Base-by-base conservation (phyloP, 2,329 filamentous ascomycete genomes). In the Alternaria burnsii region DNA sequence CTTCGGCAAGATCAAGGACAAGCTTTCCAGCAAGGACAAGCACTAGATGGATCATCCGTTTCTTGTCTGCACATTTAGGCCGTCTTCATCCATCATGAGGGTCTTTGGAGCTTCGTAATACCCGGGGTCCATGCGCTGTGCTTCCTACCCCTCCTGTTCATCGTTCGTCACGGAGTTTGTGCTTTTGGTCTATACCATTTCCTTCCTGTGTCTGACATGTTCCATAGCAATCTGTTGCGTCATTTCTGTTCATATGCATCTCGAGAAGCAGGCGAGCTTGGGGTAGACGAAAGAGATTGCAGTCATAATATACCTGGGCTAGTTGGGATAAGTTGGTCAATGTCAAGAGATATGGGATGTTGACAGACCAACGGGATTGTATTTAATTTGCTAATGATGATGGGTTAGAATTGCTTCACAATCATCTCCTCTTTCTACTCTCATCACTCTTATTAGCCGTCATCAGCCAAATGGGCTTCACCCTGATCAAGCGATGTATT, bases 1-100 rank as follows among this genome's bases (percentile, higher is more conserved):
- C 70, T 83, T 84, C 61, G 79, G 79, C 66, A 82, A 80, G 75
- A 64, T 84, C 62, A 83, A 83, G 79, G 81, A 83, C 58, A 83
- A 82, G 78, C 73, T 84, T 52, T 68, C 67, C 22, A 67, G 64
- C 67, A 75, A 75, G 57, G 60, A 70, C 64, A 74, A 75, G 59
- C 55, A 70, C 58, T 73, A 72, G 66, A 60, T 52, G 61, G 52
- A 44, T 28, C 22, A 22, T 36, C 32, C 38, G 56, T 51, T 47
- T 46, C 44, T 55, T 52, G 38, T 61, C 60, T 47, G 60, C 61
- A 64, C 58, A 63, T 67, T 61, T 18, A 43, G 57, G 57, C 61
- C 58, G 52, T 58, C 56, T 62, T 51, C 28, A 46, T 24, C 24
- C 47, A 8, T 41, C 50, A 43, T 3, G 30, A 42, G 55, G 41